These are phyloP conservation scores for Erysimum cheiri DNA, from an alignment of 441 rosid species.

Conservation along the genomic window DNA sequence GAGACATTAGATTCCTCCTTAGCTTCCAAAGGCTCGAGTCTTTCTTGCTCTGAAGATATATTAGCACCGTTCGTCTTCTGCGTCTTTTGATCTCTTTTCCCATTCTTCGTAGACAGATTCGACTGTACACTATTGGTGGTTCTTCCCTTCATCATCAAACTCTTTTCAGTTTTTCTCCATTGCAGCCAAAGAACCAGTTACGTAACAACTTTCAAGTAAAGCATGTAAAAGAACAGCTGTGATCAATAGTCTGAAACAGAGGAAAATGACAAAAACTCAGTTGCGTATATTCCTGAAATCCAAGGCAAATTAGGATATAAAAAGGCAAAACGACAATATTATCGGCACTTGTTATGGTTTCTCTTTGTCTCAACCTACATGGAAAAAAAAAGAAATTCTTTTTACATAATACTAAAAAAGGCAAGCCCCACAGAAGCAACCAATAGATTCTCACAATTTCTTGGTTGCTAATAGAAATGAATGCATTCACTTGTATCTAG, in stretches of 20 bases:
- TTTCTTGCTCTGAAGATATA: conserved; percentile 29
- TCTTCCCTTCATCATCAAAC: conserved; percentile 40
- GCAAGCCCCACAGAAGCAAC: conserved; percentile 7
- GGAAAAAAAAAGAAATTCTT: neutral
- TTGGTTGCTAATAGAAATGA: conserved; percentile 23
- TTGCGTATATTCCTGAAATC: conserved; percentile 34
- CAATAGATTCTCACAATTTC: conserved; percentile 13
- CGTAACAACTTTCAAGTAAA: conserved; percentile 12
- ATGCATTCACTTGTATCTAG: conserved; percentile 12
- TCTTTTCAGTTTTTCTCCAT: neutral
- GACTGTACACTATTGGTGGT: conserved; percentile 11
- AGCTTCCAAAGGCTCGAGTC: conserved; percentile 20
- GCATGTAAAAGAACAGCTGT: conserved; percentile 29
- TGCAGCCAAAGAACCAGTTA: conserved; percentile 20
- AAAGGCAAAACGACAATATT: conserved; percentile 30
- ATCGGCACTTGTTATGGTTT: conserved; percentile 25
- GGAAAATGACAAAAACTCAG: conserved; percentile 34
- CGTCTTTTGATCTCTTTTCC: conserved; percentile 39
- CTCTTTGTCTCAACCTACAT: conserved; percentile 32
- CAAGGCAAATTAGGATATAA: conserved; percentile 15
- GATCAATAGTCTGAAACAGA: conserved; percentile 10
- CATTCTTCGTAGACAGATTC: conserved; percentile 29
- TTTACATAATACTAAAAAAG: conserved; percentile 10
- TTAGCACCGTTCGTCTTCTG: conserved; percentile 27
- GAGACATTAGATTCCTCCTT: conserved; percentile 21